Base-by-base conservation (phyloP, 1,284 basidiomycete genomes). In the Sporisorium sorghi region DNA sequence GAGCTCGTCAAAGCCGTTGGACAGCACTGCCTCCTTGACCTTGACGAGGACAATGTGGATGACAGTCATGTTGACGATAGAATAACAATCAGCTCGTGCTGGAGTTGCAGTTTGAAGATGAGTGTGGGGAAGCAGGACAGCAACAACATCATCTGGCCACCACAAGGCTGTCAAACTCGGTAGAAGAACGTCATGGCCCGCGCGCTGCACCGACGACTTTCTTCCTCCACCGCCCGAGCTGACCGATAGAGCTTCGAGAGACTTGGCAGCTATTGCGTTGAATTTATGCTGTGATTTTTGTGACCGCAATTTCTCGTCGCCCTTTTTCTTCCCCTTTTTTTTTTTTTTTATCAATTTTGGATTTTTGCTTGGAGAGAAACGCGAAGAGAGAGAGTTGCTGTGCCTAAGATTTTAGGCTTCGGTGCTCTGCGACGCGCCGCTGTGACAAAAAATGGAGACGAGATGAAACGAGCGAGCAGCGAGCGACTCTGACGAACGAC, bases 1-100 rank as follows among this genome's bases (percentile, higher is more conserved):
- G 64, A 81, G 73, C 58, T 81, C 79, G 33, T 79, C 79, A 35
- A 69, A 79, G 28, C 79, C 79, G 63, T 81, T 81, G 48, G 43
- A 56, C 17, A 79, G 68, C 46, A 81, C 79, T 28, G 73, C 39
- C 47, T 63, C 42, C 76, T 81, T 81, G 65, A 81, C 76, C 60
- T 81, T 72, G 63, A 81, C 76, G 39, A 81, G 71, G 10, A 81
- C 77, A 46, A 81, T 78, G 63, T 81, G 79, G 39, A 79, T 55
- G 63, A 70, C 60, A 30, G 69, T 50, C 76, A 79, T 81, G 23
- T 44, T 70, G 55, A 26, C 35, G 39, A 33, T 24, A 21, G 24
- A 33, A 30, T 12, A 12, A 39, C 44, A 30, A 30, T n/a, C n/a
- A n/a, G n/a, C n/a, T n/a, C n/a, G n/a, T n/a, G n/a, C n/a, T n/a